Base-by-base conservation (phyloP, 192 early-diverging fungal species). In the Glomus cerebriforme region DNA sequence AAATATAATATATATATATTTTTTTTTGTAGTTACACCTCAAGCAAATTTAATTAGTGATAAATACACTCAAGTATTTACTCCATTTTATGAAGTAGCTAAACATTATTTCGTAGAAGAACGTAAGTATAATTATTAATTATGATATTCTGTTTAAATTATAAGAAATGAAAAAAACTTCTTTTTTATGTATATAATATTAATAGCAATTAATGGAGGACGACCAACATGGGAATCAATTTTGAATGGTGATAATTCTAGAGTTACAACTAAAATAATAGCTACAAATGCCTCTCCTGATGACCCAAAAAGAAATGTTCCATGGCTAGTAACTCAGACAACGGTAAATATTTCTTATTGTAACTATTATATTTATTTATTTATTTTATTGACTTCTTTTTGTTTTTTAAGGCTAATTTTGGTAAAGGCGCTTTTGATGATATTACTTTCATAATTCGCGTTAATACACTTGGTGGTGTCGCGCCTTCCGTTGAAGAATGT, bases 221-320 rank as follows among this genome's bases (percentile, higher is more conserved):
- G 34, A 10, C 9, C 62, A 63, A 63, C 67, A 22, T 69, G 67
- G 67, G 17, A 24, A 39, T 34, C 34, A 31, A 69, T 39, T n/a
- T 0, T 69, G 8, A 1, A 17, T 10, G 22, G 34, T n/a, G 67
- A 69, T 34, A 22, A 69, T 22, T 69, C 67, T 17, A 17, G 9
- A 32, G 67, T 69, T 22, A 43, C 31, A 10, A 43, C 67, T 15
- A 34, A 12, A 31, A 17, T 24, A 22, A 2, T 27, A 3, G 22
- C 37, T 34, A 27, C 26, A 7, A 12, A 13, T 24, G 27, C 32
- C 17, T 35, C 67, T 27, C 67, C 67, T 26, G 34, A 69, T 37
- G 35, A 43, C 12, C 62, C 62, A 69, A 32, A 10, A 5, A 69
- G 39, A 4, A 69, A 69, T 37, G n/a, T 69, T 69, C 67, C 67